Conservation (phyloP, 768 basidiomycete genomes). For the Cantharellus cinnabarinus region DNA sequence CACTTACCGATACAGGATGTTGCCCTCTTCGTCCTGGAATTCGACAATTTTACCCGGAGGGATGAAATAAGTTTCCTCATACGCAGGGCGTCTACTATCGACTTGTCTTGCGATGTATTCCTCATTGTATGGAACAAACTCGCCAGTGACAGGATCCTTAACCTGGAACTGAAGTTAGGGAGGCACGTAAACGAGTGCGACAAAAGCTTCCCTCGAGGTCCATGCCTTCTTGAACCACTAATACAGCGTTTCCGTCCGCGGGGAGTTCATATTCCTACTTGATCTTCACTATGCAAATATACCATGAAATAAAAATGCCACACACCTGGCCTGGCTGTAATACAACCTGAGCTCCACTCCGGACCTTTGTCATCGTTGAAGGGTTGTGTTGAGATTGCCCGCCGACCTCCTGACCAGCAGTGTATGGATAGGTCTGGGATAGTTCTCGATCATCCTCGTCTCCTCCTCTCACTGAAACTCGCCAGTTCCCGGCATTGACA, state of each 20-base stretch:
- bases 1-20: neutral
- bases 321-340: neutral
- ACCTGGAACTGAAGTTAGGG: constrained; percentile 1
- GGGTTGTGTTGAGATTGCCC: neutral
- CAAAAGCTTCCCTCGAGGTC: constrained; percentile 4
- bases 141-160: constrained; percentile 8
- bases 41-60: neutral
- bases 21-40: neutral
- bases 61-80: neutral
- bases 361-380: neutral
- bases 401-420: neutral
- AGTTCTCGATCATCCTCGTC: neutral
- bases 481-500: neutral
- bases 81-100: neutral
- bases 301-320: neutral
- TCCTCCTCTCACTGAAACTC: neutral
- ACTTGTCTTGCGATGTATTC: constrained; percentile 1
- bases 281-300: neutral
- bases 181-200: neutral
- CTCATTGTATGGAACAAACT: constrained; percentile 8
- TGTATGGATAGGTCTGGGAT: neutral
- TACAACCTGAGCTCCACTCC: neutral
- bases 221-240: constrained; percentile 8
- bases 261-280: constrained; percentile 3
- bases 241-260: constrained; percentile 7